A percentile compares a stretch with the other conserved stretches of the same genome.
Conservation (phyloP, 2,329 filamentous ascomycete genomes). For the Tolypocladium tropicale region DNA sequence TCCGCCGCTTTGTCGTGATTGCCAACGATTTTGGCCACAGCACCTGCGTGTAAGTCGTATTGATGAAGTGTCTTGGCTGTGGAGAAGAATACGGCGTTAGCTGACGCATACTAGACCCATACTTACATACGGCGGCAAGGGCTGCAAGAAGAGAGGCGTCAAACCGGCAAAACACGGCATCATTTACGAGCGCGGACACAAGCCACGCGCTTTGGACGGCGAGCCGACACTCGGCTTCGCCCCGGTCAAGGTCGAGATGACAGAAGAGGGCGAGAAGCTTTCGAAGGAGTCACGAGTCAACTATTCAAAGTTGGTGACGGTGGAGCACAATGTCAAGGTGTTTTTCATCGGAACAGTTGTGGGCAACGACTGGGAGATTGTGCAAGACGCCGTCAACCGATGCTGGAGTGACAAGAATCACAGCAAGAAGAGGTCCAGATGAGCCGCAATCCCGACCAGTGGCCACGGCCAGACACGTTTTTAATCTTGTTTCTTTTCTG, state of each 20-base stretch:
- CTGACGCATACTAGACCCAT: conserved; percentile 33
- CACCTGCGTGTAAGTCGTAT: conserved; percentile 38
- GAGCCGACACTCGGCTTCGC: conserved; percentile 39
- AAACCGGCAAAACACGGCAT: conserved; percentile 44
- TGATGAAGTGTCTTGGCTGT: neutral
- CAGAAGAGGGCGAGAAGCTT: conserved; percentile 32
- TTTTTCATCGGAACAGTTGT: conserved; percentile 43
- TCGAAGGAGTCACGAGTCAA: conserved; percentile 43
- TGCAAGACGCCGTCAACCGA: conserved; percentile 34
- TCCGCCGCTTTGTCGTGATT: conserved; percentile 45
- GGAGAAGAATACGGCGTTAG: neutral
- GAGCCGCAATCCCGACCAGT: conserved; percentile 4
- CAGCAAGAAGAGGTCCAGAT: conserved; percentile 17
- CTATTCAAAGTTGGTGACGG: conserved; percentile 44
- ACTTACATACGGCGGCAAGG: conserved; percentile 42
- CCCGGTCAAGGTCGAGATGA: conserved; percentile 34
- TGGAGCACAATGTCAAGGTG: conserved; percentile 49
- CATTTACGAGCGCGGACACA: conserved; percentile 27
- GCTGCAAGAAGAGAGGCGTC: conserved; percentile 41
- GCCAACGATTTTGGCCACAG: conserved; percentile 41
- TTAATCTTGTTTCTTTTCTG: neutral
- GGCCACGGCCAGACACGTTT: conserved; percentile 1
- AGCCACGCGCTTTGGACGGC: conserved; percentile 20
- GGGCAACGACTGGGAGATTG: conserved; percentile 26
- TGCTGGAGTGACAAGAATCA: conserved; percentile 39